Evolutionary conservation across 805 yeast genomes (phyloP).

Genomic region (Hanseniaspora guilliermondii): DNA sequence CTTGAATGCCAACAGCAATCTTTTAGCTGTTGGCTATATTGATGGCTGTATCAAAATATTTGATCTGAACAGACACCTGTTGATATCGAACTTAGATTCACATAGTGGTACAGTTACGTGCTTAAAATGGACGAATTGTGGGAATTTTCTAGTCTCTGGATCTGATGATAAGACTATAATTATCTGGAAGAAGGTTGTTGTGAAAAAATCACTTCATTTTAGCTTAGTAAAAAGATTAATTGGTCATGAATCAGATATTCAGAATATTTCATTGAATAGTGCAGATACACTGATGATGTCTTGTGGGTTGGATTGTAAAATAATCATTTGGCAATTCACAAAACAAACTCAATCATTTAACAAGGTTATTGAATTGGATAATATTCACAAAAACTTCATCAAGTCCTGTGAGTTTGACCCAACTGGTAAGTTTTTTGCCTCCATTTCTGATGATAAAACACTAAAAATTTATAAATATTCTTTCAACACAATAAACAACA

Average conservation of each 20-base stretch:
- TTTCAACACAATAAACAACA: slow-evolving; percentile 39
- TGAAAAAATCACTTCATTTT: slow-evolving; percentile 36
- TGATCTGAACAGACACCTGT: slow-evolving; percentile 26
- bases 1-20: background rate
- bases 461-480: slow-evolving; percentile 79
- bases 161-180: slow-evolving; percentile 86
- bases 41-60: slow-evolving; percentile 8
- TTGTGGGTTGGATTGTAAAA: slow-evolving; percentile 86
- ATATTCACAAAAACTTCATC: slow-evolving; percentile 81
- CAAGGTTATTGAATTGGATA: slow-evolving; percentile 70
- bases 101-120: slow-evolving; percentile 96
- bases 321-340: slow-evolving; percentile 84
- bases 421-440: slow-evolving; percentile 92
- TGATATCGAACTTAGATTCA: slow-evolving; percentile 81
- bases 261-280: slow-evolving; percentile 97
- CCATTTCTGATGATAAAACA: slow-evolving; percentile 91
- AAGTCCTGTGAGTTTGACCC: slow-evolving; percentile 97
- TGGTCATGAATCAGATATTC: slow-evolving; percentile 96
- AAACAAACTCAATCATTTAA: slow-evolving; percentile 51
- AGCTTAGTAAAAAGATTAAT: slow-evolving; percentile 67
- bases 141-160: slow-evolving; percentile 83
- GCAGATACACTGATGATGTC: slow-evolving; percentile 82
- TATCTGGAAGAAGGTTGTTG: slow-evolving; percentile 64
- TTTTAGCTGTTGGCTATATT: slow-evolving; percentile 4
- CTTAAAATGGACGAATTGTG: slow-evolving; percentile 84